Base-by-base conservation (phyloP, 306 rosid genomes). In the Ceratonia siliqua region DNA sequence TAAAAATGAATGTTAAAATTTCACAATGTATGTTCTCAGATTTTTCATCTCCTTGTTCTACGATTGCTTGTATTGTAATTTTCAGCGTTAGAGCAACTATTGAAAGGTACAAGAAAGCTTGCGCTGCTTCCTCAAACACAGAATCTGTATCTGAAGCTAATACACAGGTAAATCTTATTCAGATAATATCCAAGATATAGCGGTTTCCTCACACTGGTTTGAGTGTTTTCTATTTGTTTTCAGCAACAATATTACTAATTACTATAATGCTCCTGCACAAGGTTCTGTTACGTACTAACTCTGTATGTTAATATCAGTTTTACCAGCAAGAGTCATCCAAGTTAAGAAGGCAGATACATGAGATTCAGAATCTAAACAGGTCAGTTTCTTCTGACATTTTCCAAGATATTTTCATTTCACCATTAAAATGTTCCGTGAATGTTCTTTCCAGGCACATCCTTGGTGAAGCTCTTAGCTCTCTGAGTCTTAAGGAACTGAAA, bases 301-400 rank as follows among this genome's bases (percentile, higher is more conserved):
- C 43, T 42, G 6, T 33, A 8, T 45, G 24, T 1, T 5, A 21
- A 76, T 17, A 55, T 55, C 84, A 94, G 98, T 94, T 89, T 84
- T 94, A 94, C 88, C 97, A 89, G 85, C 96, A 94, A 74, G 98
- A 94, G 63, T 81, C 98, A 39, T 62, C 98, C 65, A 94, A 94
- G 84, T 73, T 94, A 68, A 82, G 81, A 80, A 91, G 94, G 76
- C 98, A 94, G 67, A 94, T 94, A 18, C 79, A 92, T 11, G 98
- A 94, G 11, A 92, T 88, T 73, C 98, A 94, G 79, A 89, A 85
- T 82, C 71, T 90, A 55, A 94, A 94, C 81, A 87, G 90, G 98
- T 91, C 15, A 67, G 54, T 68, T 54, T 56, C 18, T 22, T 20
- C 4, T 53, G 2, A 28, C 24, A 4, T 20, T 20, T 20, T 35